These are phyloP conservation scores for Aspergillus jensenii DNA, from an alignment of 2,329 filamentous ascomycete species.

Conservation along the genomic window DNA sequence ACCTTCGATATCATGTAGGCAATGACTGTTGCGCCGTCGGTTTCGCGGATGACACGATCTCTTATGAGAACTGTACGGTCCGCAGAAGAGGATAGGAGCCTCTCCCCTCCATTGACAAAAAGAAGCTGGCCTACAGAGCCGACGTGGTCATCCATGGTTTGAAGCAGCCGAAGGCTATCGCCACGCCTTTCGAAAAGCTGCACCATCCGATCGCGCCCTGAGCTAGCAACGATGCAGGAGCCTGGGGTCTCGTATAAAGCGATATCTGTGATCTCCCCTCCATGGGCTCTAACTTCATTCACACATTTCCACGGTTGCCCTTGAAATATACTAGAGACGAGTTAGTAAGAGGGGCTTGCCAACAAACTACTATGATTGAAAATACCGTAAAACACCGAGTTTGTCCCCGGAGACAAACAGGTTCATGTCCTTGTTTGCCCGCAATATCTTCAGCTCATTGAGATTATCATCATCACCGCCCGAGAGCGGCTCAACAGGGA, in stretches of 20 bases:
- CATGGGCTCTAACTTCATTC: constrained; percentile 80
- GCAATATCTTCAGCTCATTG: constrained; percentile 61
- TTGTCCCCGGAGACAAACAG: constrained; percentile 82
- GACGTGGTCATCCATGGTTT: constrained; percentile 89
- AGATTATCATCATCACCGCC: constrained; percentile 42
- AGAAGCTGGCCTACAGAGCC: constrained; percentile 78
- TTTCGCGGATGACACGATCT: constrained; percentile 69
- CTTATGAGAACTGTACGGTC: constrained; percentile 85
- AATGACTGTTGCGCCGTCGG: constrained; percentile 54
- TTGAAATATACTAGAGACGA: constrained; percentile 29
- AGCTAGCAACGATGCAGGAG: constrained; percentile 72
- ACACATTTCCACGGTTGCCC: constrained; percentile 59
- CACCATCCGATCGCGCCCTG: constrained; percentile 84
- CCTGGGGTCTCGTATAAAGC: constrained; percentile 65
- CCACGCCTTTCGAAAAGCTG: constrained; percentile 73
- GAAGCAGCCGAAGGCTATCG: constrained; percentile 71
- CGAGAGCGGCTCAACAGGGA: constrained; percentile 66
- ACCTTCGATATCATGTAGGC: constrained; percentile 76
- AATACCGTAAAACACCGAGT: constrained; percentile 68
- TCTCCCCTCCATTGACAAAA: constrained; percentile 69
- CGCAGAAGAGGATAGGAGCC: constrained; percentile 79
- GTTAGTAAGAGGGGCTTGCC: constrained; percentile 16
- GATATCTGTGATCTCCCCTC: constrained; percentile 80
- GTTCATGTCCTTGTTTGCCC: constrained; percentile 60
- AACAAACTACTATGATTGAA: neutral